These are phyloP conservation scores for Nicotiana otophora DNA, from an alignment of 257 asterid genomes.

Conservation along the genomic window DNA sequence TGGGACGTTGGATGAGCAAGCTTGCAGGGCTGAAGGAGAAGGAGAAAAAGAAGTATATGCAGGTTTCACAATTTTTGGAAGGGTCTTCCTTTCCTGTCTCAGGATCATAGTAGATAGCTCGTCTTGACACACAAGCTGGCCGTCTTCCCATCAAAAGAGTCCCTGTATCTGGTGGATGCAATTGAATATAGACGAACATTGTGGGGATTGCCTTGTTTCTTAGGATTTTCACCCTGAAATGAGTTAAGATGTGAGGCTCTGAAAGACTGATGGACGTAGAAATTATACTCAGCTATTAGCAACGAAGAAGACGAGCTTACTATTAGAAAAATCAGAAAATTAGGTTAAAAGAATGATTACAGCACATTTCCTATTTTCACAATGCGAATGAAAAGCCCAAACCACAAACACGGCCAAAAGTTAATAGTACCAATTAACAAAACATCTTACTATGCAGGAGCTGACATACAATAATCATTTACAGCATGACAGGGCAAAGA, in stretches of 20 bases:
- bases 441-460: not conserved
- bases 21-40: too few species aligned
- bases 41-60: too few species aligned
- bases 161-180: conserved; percentile 91
- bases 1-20: too few species aligned
- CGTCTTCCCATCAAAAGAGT: conserved; percentile 81
- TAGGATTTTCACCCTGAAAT: conserved; percentile 87
- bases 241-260: not conserved
- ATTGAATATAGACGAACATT: conserved; percentile 85
- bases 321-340: not conserved
- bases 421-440: not conserved
- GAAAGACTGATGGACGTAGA: not conserved
- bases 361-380: not conserved
- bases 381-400: not conserved
- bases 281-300: not conserved
- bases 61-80: conserved; percentile 54
- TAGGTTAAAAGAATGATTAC: not conserved
- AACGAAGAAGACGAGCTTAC: not conserved
- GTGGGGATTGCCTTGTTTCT: conserved; percentile 84
- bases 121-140: conserved; percentile 87
- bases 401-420: not conserved
- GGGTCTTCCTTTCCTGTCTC: conserved; percentile 92
- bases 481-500: not conserved
- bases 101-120: conserved; percentile 86
- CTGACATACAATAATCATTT: not conserved